Conservation (phyloP, 2,329 filamentous ascomycete genomes). For the Phialemoniopsis sp. region DNA sequence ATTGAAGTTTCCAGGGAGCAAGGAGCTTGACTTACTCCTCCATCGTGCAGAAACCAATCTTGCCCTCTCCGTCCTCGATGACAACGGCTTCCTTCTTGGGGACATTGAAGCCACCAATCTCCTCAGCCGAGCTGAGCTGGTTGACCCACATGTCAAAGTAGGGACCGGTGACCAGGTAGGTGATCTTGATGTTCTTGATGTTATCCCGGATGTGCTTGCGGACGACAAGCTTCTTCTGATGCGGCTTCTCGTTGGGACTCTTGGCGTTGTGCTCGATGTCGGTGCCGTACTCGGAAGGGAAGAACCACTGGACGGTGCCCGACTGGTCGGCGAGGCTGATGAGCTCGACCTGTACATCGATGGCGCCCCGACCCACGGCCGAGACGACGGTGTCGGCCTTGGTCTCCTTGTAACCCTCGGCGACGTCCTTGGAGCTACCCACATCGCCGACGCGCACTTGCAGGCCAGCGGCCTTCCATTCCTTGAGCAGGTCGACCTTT, state of each 20-base stretch:
- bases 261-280: slow-evolving; percentile 58
- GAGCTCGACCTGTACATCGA: slow-evolving; percentile 58
- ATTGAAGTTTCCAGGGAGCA: too few relatives aligned
- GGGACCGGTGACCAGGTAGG: slow-evolving; percentile 67
- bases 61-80: slow-evolving; percentile 56
- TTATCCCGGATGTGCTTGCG: slow-evolving; percentile 52
- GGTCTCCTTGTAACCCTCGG: slow-evolving; percentile 50
- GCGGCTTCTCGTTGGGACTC: slow-evolving; percentile 59
- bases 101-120: slow-evolving; percentile 56
- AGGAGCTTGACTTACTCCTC: slow-evolving; percentile 34
- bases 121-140: slow-evolving; percentile 27
- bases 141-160: slow-evolving; percentile 61
- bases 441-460: slow-evolving; percentile 54
- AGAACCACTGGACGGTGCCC: slow-evolving; percentile 48
- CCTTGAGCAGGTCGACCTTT: slow-evolving; percentile 41
- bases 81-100: slow-evolving; percentile 53
- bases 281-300: slow-evolving; percentile 65
- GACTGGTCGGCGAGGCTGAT: slow-evolving; percentile 50
- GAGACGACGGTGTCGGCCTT: slow-evolving; percentile 62
- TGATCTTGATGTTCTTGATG: slow-evolving; percentile 52
- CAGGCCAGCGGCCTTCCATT: slow-evolving; percentile 39
- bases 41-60: slow-evolving; percentile 67
- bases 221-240: slow-evolving; percentile 68
- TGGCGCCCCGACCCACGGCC: slow-evolving; percentile 58
- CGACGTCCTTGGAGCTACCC: slow-evolving; percentile 44